These are phyloP conservation scores for Sporothrix globosa DNA, from an alignment of 2,329 filamentous ascomycete species.

Conservation along the genomic window DNA sequence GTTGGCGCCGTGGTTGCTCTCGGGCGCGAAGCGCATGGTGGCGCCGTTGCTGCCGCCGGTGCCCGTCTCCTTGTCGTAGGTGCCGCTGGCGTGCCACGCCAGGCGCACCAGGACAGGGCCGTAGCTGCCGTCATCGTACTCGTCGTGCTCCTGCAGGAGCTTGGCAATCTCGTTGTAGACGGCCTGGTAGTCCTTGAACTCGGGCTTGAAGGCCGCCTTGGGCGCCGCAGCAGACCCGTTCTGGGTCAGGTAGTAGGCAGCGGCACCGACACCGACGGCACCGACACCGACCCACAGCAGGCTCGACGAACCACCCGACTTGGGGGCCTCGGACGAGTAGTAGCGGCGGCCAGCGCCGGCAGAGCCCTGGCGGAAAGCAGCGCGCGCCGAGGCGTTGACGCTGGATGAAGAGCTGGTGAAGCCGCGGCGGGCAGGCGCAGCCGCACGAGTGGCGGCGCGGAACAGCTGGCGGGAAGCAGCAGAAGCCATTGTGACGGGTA, in stretches of 20 bases:
- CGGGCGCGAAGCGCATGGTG: slow-evolving; percentile 93
- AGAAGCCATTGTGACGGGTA: slow-evolving; percentile 46
- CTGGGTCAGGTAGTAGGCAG: slow-evolving; percentile 67
- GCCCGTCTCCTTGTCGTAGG: slow-evolving; percentile 82
- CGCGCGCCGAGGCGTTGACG: slow-evolving; percentile 63
- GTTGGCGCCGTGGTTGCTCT: slow-evolving; percentile 89
- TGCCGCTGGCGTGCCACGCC: slow-evolving; percentile 93
- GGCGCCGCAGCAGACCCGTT: slow-evolving; percentile 52
- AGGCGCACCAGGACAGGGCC: slow-evolving; percentile 88
- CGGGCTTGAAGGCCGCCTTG: slow-evolving; percentile 67
- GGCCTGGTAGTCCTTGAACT: slow-evolving; percentile 88
- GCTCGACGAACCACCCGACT: slow-evolving; percentile 48
- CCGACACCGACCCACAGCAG: slow-evolving; percentile 64
- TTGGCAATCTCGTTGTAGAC: slow-evolving; percentile 87
- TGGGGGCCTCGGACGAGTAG: slow-evolving; percentile 72
- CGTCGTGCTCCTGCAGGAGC: slow-evolving; percentile 81
- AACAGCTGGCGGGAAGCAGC: slow-evolving; percentile 57
- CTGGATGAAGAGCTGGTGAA: slow-evolving; percentile 53
- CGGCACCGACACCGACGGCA: slow-evolving; percentile 64
- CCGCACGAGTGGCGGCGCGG: slow-evolving; percentile 62
- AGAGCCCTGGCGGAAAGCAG: slow-evolving; percentile 69
- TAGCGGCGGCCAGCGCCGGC: slow-evolving; percentile 64
- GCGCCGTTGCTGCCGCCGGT: slow-evolving; percentile 96
- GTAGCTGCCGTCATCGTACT: slow-evolving; percentile 96
- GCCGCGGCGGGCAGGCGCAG: slow-evolving; percentile 40